phyloP scores from a whole-genome alignment of 345 rosid species.

The Draba incana region DNA sequence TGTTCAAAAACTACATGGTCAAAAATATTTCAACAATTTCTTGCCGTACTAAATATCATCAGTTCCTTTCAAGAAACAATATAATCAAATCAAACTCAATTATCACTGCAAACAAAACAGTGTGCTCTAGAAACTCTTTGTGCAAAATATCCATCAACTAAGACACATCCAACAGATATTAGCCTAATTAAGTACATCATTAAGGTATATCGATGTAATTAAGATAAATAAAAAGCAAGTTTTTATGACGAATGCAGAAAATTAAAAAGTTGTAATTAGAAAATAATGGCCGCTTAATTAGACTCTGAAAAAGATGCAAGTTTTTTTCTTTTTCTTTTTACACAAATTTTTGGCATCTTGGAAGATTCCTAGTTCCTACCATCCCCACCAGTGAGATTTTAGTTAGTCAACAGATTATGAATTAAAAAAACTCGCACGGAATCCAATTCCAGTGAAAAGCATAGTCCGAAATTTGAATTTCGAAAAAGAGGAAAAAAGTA shows the following conservation, averaged over 20 bases:
- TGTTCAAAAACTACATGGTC: slow-evolving; percentile 36
- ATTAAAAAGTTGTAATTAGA: slow-evolving; percentile 13
- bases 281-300: slow-evolving; percentile 4
- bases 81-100: slow-evolving; percentile 39
- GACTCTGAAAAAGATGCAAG: slow-evolving; percentile 22
- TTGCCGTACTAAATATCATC: slow-evolving; percentile 42
- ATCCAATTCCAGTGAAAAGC: slow-evolving; percentile 28
- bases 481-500: slow-evolving; percentile 31
- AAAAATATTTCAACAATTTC: slow-evolving; percentile 22
- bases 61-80: slow-evolving; percentile 31
- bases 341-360: neutral
- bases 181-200: neutral
- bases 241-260: slow-evolving; percentile 3
- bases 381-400: slow-evolving; percentile 22
- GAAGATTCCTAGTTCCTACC: slow-evolving; percentile 38
- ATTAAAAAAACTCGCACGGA: slow-evolving; percentile 27
- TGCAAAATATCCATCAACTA: slow-evolving; percentile 20
- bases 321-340: neutral
- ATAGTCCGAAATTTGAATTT: slow-evolving; percentile 40
- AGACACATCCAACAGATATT: neutral
- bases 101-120: slow-evolving; percentile 32
- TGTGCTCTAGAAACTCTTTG: slow-evolving; percentile 19
- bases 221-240: no score
- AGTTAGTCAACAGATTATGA: slow-evolving; percentile 28
- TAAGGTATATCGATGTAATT: no score